phyloP scores from a whole-genome alignment of 371 early-diverging fungal species.

The Apophysomyces elegans region DNA sequence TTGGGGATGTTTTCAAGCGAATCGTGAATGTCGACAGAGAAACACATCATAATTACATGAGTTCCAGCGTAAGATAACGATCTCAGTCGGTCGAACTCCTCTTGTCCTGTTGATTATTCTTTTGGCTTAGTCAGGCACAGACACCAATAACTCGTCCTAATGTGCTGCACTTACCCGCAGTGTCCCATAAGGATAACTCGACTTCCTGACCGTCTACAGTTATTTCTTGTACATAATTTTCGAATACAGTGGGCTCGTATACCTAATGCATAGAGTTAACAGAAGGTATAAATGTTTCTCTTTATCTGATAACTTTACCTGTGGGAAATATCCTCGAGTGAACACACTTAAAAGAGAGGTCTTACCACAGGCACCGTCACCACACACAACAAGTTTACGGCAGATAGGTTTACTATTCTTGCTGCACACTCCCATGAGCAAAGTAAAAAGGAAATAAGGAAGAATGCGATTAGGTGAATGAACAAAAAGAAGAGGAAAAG shows the following conservation, averaged over 20 bases:
- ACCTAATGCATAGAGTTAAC: constrained; percentile 22
- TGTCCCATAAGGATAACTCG: constrained; percentile 91
- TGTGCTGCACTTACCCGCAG: constrained; percentile 71
- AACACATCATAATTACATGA: constrained; percentile 63
- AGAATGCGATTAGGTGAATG: background rate
- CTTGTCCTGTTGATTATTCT: constrained; percentile 55
- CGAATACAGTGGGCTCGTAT: constrained; percentile 81
- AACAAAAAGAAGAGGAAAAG: background rate
- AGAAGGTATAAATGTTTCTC: background rate
- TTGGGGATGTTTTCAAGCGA: constrained; percentile 59
- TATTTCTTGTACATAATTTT: constrained; percentile 85
- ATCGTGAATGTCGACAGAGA: constrained; percentile 59
- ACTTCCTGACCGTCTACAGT: constrained; percentile 78
- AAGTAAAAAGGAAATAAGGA: background rate
- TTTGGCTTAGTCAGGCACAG: constrained; percentile 6
- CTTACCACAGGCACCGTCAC: constrained; percentile 79
- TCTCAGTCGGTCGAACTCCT: constrained; percentile 64
- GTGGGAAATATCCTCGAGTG: constrained; percentile 45
- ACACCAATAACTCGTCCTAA: background rate
- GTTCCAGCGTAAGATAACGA: constrained; percentile 56
- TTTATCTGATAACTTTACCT: constrained; percentile 25
- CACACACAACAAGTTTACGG: constrained; percentile 74
- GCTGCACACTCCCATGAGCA: constrained; percentile 19
- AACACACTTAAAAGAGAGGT: constrained; percentile 49
- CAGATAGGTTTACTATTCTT: constrained; percentile 11